Conservation (phyloP, 495 filamentous ascomycete species). For the Aspergillus kassunensis region DNA sequence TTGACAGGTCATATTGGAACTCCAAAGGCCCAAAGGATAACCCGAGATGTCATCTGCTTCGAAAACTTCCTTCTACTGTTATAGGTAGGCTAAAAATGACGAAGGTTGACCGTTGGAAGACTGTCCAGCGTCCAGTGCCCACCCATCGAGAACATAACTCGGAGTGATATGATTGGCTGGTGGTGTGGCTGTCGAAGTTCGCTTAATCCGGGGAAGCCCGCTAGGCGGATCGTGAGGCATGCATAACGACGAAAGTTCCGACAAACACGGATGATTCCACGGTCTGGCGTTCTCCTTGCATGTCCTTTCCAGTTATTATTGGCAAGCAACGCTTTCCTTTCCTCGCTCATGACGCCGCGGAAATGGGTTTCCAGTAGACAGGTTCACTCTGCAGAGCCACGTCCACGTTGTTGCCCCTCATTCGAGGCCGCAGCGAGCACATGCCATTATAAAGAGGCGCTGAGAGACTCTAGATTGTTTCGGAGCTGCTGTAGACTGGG, state of each 20-base stretch:
- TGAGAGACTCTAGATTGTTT: not conserved
- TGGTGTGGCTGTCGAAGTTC: constrained; percentile 10
- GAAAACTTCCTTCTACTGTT: not conserved
- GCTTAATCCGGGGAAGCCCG: constrained; percentile 17
- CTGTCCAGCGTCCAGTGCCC: too few species aligned
- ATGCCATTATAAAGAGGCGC: not conserved
- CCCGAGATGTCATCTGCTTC: too few species aligned
- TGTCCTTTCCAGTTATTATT: constrained; percentile 6
- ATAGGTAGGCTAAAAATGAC: not conserved
- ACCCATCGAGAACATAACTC: constrained; percentile 4
- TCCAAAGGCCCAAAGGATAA: too few species aligned
- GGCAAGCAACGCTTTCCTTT: not conserved
- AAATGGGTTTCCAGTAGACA: constrained; percentile 1
- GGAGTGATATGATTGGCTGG: constrained; percentile 4
- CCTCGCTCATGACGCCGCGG: not conserved
- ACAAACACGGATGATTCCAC: too few species aligned
- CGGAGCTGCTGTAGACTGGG: not conserved
- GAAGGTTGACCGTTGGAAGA: too few species aligned
- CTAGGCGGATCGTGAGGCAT: not conserved
- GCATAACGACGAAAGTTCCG: too few species aligned
- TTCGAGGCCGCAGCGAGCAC: not conserved
- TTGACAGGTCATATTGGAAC: too few species aligned
- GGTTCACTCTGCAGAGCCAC: not conserved
- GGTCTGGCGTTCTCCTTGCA: too few species aligned
- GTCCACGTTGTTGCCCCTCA: constrained; percentile 6